A percentile compares a stretch with the other conserved stretches of the same genome.
phyloP scores from a whole-genome alignment of 768 basidiomycete species.

The Suillus subalutaceus region DNA sequence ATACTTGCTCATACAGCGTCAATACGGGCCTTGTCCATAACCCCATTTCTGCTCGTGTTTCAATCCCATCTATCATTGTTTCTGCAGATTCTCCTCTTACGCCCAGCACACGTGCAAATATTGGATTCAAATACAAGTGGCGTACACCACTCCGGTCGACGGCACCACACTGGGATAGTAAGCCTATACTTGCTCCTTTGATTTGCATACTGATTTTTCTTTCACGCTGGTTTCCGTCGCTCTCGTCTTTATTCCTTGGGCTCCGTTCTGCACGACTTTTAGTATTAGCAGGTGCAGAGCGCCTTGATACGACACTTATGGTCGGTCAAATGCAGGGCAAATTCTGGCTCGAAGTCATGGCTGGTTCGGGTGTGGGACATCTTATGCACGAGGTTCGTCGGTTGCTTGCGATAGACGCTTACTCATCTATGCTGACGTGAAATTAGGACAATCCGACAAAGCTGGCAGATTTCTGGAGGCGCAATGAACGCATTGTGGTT shows the following conservation, averaged over 20 bases:
- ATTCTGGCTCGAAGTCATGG: slow-evolving; percentile 88
- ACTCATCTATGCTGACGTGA: neutral
- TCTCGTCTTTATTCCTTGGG: slow-evolving; percentile 79
- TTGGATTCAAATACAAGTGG: slow-evolving; percentile 59
- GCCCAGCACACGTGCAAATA: slow-evolving; percentile 30
- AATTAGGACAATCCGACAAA: slow-evolving; percentile 84
- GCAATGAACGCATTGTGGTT: slow-evolving; percentile 77
- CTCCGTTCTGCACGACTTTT: slow-evolving; percentile 83
- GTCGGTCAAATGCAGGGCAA: slow-evolving; percentile 97
- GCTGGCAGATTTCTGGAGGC: slow-evolving; percentile 87
- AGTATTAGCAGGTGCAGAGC: slow-evolving; percentile 89
- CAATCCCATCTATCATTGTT: slow-evolving; percentile 78
- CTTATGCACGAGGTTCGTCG: slow-evolving; percentile 86
- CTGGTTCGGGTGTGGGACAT: slow-evolving; percentile 76
- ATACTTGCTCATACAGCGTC: slow-evolving; percentile 50
- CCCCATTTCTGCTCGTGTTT: slow-evolving; percentile 79
- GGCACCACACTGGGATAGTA: slow-evolving; percentile 89
- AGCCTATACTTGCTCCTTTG: slow-evolving; percentile 18
- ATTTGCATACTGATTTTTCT: neutral
- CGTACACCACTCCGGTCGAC: slow-evolving; percentile 82
- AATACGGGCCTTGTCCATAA: slow-evolving; percentile 84
- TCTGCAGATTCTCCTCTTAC: slow-evolving; percentile 43
- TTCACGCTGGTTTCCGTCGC: slow-evolving; percentile 87
- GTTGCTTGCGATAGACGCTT: slow-evolving; percentile 3
- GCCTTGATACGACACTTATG: slow-evolving; percentile 91